Evolutionary conservation across 306 rosid species (phyloP), one percentile per base, ranked within the genome.

Genomic region (Cucurbita argyrosperma): DNA sequence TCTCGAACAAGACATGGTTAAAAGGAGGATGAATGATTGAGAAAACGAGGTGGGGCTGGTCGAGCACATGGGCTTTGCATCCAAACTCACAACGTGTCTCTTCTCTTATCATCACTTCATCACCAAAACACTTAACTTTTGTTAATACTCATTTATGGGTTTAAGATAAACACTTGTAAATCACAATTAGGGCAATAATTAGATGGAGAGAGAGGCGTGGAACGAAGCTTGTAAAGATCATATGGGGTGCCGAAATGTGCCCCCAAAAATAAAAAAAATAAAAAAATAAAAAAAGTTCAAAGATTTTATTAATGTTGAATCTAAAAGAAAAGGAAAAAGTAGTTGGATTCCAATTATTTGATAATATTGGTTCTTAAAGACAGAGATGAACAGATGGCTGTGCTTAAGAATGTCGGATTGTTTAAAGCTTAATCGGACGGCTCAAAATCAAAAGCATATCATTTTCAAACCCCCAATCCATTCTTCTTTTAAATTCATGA

Each of bases 311-410:
- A 54, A 59, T 59, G 30, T 26, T 12, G 0, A 5, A 12, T 23
- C 2, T 0, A 3, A 65, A 10, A 65, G 4, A n/a, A 42, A 18
- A 18, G 52, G 15, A 65, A 65, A 65, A 65, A 30, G 65, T 35
- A 59, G 71, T 65, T 42, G 3, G 39, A 58, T 58, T n/a, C 71
- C 71, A 65, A 65, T 65, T n/a, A 65, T 65, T 65, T 65, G 71
- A 65, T 42, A 62, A 61, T 7, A 2, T 53, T 53, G 23, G 58
- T 53, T 53, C 10, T 13, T 5, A 14, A 1, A 60, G 39, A 26
- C 11, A 14, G 3, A 56, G 14, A 35, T 35, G 72, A 54, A 66
- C 72, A 66, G 72, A 0, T 45, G 72, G 70, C 40, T 63, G 70
- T 4, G 50, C 35, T 39, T 39, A 63, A 18, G 70, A 63, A 63